These are phyloP conservation scores for Myxozyma geophila DNA, from an alignment of 805 yeast genomes.

Conservation along the genomic window DNA sequence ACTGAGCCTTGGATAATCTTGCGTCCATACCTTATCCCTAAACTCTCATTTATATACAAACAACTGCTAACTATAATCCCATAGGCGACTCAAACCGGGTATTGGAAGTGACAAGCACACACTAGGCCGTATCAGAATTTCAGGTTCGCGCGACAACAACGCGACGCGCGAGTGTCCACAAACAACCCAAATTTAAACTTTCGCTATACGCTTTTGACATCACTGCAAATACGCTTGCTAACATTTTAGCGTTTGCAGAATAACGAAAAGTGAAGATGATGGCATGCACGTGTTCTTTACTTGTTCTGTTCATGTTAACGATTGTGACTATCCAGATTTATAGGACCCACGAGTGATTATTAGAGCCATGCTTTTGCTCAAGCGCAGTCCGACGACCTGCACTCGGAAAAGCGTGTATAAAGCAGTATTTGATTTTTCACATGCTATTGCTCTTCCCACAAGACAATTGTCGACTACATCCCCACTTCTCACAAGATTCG, in stretches of 20 bases:
- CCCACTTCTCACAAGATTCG: not conserved
- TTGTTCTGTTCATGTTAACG: not conserved
- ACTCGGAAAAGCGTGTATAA: not conserved
- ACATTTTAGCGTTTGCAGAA: not conserved
- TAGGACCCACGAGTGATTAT: too few species aligned
- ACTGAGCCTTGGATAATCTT: too few species aligned
- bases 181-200: not conserved
- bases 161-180: too few species aligned
- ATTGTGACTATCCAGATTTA: not conserved
- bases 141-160: too few species aligned
- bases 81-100: too few species aligned
- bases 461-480: slow-evolving; percentile 2
- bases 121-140: too few species aligned
- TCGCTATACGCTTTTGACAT: not conserved
- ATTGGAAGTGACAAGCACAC: too few species aligned
- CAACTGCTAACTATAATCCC: too few species aligned
- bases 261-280: not conserved
- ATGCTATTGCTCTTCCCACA: not conserved
- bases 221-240: not conserved
- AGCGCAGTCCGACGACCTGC: not conserved
- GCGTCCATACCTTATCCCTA: too few species aligned
- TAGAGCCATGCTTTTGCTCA: not conserved
- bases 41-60: too few species aligned
- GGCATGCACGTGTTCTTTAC: not conserved
- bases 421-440: not conserved